These are phyloP conservation scores for Schizophyllum amplum DNA, from an alignment of 1,284 basidiomycete genomes.

Conservation along the genomic window DNA sequence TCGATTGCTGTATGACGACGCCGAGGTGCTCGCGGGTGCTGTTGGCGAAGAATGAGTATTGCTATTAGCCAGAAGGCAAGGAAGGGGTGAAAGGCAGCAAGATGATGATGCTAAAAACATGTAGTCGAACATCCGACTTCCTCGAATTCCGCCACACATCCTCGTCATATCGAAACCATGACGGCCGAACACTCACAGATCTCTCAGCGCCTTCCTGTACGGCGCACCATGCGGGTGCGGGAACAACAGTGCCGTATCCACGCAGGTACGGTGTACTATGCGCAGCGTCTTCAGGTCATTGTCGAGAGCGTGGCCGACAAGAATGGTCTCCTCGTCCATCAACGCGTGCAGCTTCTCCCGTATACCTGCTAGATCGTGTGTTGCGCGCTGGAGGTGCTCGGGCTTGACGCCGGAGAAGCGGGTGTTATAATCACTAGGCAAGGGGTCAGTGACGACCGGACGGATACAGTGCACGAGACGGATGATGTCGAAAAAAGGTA, in stretches of 20 bases:
- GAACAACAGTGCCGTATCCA: constrained; percentile 82
- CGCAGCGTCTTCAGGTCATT: constrained; percentile 86
- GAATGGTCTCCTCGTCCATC: constrained; percentile 71
- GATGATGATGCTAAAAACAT: too few relatives aligned
- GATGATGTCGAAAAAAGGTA: neutral
- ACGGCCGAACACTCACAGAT: constrained; percentile 51
- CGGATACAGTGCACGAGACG: constrained; percentile 4
- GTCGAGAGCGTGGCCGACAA: constrained; percentile 82
- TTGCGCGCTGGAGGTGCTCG: constrained; percentile 51
- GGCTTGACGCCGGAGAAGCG: constrained; percentile 81
- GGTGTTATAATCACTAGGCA: constrained; percentile 76
- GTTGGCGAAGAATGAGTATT: neutral
- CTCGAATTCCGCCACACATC: too few relatives aligned
- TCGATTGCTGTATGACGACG: constrained; percentile 64
- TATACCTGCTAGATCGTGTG: constrained; percentile 58
- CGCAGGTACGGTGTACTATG: constrained; percentile 72
- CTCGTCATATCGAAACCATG: constrained; percentile 1
- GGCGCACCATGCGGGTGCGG: constrained; percentile 76
- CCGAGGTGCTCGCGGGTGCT: constrained; percentile 75
- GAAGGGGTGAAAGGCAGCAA: too few relatives aligned
- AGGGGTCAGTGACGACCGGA: constrained; percentile 8
- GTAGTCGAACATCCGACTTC: too few relatives aligned
- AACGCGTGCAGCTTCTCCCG: constrained; percentile 59
- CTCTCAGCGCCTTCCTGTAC: constrained; percentile 68
- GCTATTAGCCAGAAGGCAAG: too few relatives aligned